These are phyloP conservation scores for Pseudoscleropodium purum DNA, from an alignment of 225 moss, liverwort and hornwort genomes.

Conservation along the genomic window DNA sequence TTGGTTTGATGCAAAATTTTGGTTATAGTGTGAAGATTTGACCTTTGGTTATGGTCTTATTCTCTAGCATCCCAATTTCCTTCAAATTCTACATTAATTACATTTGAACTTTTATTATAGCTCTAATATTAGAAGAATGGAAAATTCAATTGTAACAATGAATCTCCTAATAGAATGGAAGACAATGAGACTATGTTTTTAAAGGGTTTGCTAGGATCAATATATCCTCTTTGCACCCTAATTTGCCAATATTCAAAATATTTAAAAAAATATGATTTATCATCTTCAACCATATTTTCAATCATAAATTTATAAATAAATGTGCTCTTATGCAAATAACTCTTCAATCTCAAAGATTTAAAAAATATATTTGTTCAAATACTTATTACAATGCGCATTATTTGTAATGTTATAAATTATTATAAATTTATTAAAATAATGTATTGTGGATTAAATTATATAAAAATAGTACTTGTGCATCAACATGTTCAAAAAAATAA, in stretches of 20 bases:
- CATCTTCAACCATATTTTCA: background rate
- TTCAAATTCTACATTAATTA: background rate
- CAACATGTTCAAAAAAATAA: background rate
- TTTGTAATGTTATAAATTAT: background rate
- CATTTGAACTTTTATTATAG: background rate
- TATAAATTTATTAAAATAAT: background rate
- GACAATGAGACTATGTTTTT: background rate
- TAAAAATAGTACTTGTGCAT: background rate
- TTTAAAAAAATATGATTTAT: background rate
- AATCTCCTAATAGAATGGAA: background rate
- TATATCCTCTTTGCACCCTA: background rate
- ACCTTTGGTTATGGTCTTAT: background rate
- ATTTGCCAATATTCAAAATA: background rate
- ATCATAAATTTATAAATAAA: background rate
- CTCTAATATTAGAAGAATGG: background rate
- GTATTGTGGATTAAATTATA: background rate
- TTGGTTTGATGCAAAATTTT: background rate
- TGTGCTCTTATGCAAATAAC: background rate
- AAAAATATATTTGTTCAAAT: background rate
- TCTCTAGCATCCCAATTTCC: background rate
- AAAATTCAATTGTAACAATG: fast-evolving
- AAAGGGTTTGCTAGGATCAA: background rate
- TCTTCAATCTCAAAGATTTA: background rate
- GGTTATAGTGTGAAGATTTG: background rate
- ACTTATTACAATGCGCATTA: background rate